Conservation (phyloP, 1,284 basidiomycete genomes). For the Trichosporon asahii region DNA sequence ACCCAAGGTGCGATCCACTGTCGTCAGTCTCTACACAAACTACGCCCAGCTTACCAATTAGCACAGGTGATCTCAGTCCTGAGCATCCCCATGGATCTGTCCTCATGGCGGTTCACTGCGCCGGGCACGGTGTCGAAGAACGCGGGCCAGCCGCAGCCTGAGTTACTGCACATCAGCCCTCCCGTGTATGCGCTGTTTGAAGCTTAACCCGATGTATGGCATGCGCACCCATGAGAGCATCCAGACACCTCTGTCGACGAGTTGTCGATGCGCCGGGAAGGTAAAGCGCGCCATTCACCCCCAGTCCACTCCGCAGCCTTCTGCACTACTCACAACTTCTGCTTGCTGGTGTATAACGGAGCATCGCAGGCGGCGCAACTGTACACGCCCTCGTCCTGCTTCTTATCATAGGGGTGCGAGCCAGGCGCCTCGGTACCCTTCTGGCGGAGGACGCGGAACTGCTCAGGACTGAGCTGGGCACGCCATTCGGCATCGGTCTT, state of each 20-base stretch:
- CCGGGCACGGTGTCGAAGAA: conserved; percentile 94
- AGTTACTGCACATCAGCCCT: conserved; percentile 55
- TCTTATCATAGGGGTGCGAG: conserved; percentile 74
- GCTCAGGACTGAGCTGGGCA: conserved; percentile 73
- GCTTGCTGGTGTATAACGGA: conserved; percentile 73
- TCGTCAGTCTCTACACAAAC: conserved; percentile 6
- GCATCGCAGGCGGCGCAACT: conserved; percentile 53
- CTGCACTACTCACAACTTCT: conserved; percentile 66
- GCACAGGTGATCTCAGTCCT: conserved; percentile 51
- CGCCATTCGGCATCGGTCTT: conserved; percentile 84
- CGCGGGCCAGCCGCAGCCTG: conserved; percentile 95
- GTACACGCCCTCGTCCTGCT: conserved; percentile 64
- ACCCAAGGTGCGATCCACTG: conserved; percentile 85
- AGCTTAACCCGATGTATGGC: too few relatives aligned
- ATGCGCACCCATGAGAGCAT: too few relatives aligned
- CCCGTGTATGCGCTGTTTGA: too few relatives aligned
- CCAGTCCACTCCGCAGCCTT: neutral
- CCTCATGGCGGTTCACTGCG: conserved; percentile 63
- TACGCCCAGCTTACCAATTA: conserved; percentile 52
- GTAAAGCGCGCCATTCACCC: neutral
- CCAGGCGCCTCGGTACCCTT: conserved; percentile 81
- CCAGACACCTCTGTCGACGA: neutral
- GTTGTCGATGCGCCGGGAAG: too few relatives aligned
- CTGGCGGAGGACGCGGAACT: conserved; percentile 81
- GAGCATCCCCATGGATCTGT: conserved; percentile 52